Percentiles rank a stretch among this genome's conserved stretches.
Conservation (phyloP, 1,139 yeast species). For the Debaryomyces coudertii region DNA sequence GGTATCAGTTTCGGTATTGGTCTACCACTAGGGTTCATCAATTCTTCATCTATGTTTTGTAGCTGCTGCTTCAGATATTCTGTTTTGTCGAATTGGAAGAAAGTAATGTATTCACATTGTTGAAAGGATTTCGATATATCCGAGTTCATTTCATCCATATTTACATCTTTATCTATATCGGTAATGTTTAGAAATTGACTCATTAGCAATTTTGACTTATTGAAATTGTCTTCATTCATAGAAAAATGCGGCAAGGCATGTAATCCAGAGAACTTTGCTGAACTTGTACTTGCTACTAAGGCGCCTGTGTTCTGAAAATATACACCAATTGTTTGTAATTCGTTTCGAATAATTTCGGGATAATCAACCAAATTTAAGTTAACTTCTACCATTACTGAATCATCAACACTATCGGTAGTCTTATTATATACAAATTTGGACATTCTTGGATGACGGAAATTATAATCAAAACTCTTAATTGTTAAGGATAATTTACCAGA, state of each 20-base stretch:
- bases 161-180: constrained; percentile 34
- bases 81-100: constrained; percentile 68
- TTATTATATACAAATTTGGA: constrained; percentile 18
- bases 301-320: constrained; percentile 76
- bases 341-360: constrained; percentile 47
- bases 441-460: constrained; percentile 25
- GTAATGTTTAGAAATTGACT: constrained; percentile 46
- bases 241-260: constrained; percentile 62
- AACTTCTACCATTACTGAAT: constrained; percentile 36
- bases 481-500: constrained; percentile 32
- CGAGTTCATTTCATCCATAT: constrained; percentile 43
- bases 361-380: constrained; percentile 37
- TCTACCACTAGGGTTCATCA: constrained; percentile 69
- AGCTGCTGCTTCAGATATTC: constrained; percentile 55
- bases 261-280: constrained; percentile 74
- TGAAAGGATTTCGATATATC: constrained; percentile 38
- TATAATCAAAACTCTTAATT: constrained; percentile 29
- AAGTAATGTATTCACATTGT: constrained; percentile 75
- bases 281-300: constrained; percentile 60
- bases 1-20: constrained; percentile 67
- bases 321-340: constrained; percentile 59
- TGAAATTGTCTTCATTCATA: constrained; percentile 47
- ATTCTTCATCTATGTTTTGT: constrained; percentile 68
- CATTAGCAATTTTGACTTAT: constrained; percentile 39
- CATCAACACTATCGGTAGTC: constrained; percentile 25